phyloP scores from a whole-genome alignment of 768 basidiomycete species.

The Lactarius tabidus region DNA sequence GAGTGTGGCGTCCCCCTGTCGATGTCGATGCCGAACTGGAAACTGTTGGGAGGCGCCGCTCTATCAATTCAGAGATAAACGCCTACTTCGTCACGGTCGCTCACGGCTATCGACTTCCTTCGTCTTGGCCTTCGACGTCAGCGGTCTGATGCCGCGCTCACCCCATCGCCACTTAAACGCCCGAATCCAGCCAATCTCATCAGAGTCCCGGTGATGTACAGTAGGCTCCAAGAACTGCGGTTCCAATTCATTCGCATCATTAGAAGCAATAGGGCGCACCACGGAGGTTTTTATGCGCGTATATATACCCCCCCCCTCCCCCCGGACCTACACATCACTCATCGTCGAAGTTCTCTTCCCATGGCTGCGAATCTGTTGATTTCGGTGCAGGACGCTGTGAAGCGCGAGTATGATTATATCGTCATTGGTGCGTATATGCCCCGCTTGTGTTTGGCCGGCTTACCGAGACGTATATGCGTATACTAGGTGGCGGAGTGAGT shows the following conservation, averaged over 20 bases:
- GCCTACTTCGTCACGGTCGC: not conserved
- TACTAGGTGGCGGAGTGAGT: slow-evolving; percentile 10
- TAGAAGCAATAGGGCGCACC: not conserved
- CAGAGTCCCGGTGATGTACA: not conserved
- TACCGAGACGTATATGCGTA: not conserved
- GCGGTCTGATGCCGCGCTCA: not conserved
- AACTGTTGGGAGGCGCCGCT: not conserved
- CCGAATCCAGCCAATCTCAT: not conserved
- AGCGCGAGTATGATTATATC: slow-evolving; percentile 16
- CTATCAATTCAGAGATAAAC: not conserved
- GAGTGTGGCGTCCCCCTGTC: too few species aligned
- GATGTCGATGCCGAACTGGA: not conserved
- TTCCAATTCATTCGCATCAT: not conserved
- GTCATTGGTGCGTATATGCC: slow-evolving; percentile 7
- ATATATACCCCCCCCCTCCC: not conserved
- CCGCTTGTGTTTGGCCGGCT: not conserved
- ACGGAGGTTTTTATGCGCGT: not conserved
- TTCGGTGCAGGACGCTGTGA: not conserved
- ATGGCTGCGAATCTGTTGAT: slow-evolving; percentile 13
- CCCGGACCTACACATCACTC: not conserved
- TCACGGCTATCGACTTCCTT: not conserved
- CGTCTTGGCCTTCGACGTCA: not conserved
- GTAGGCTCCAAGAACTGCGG: not conserved
- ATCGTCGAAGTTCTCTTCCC: not conserved
- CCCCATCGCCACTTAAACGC: slow-evolving; percentile 1